Base-by-base conservation (phyloP, 1,284 basidiomycete species). In the Leccinum subrobustum region DNA sequence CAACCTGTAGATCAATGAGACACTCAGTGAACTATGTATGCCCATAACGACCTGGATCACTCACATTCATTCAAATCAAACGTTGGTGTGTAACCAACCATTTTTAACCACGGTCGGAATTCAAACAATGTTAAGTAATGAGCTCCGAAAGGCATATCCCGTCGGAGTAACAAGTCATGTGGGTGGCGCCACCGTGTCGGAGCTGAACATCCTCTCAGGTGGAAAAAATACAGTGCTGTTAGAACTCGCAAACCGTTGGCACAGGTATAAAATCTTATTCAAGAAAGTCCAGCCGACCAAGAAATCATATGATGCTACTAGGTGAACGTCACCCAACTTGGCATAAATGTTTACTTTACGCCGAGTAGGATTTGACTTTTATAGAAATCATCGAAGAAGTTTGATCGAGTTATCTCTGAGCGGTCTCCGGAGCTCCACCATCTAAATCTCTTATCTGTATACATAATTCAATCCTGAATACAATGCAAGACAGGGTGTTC, bases 401-500 rank as follows among this genome's bases (percentile, higher is more conserved):
- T 37, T 16, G 37, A 47, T 47, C 42, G 11, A 20, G 42, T 47
- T 42, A 42, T 42, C 42, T 20, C 11, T 20, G 6, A 6, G 18
- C 37, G 16, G 6, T 39, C 16, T 39, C 16, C 37, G 18, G n/a
- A n/a, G 42, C 11, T 12, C 18, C 18, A 20, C 11, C 18, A 18
- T 20, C 18, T 20, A 11, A 12, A 47, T 47, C 1, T 44, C 42
- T 44, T 44, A 44, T 44, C 42, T 44, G 18, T 18, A 47, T 3
- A 20, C 42, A 47, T 3, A 20, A 47, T 12, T 47, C 42, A 47
- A 20, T 47, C 42, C 42, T 20, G 18, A 47, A 47, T 47, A 47
- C 42, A 20, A 47, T 47, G 42, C 42, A 44, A n/a, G 11, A 48
- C 51, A 71, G 61, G 63, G 52, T 51, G n/a, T 62, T 66, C 3